These are phyloP conservation scores for Phaeotremella skinneri DNA, from an alignment of 768 basidiomycete species.

Conservation along the genomic window DNA sequence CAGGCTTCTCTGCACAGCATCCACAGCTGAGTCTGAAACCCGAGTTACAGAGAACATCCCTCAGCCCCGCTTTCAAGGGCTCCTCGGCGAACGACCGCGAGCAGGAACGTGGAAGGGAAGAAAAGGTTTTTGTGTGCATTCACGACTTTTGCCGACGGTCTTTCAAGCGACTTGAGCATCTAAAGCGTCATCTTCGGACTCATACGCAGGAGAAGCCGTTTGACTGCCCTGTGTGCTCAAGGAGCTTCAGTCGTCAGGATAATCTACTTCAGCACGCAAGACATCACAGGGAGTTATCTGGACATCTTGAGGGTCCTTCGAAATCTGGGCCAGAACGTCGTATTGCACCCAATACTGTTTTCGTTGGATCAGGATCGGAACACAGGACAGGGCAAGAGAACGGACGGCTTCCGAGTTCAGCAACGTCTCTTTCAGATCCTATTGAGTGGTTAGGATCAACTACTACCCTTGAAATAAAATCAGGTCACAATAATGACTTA, in stretches of 20 bases:
- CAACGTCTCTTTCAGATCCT: no score
- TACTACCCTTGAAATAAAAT: no score
- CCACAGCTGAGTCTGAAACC: no score
- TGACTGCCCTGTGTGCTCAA: conserved; percentile 68
- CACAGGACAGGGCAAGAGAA: no score
- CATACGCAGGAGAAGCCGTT: conserved; percentile 88
- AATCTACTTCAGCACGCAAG: conserved; percentile 74
- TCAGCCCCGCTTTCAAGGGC: neutral
- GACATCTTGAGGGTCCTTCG: neutral
- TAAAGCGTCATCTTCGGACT: conserved; percentile 80
- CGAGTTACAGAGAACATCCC: no score
- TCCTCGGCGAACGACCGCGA: neutral
- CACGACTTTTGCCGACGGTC: conserved; percentile 75
- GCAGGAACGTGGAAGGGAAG: neutral
- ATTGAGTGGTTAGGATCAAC: no score
- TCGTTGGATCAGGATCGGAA: no score
- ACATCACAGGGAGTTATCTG: neutral
- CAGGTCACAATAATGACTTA: neutral
- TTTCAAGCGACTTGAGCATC: conserved; percentile 88
- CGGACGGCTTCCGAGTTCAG: no score
- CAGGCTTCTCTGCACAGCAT: no score
- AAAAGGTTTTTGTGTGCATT: conserved; percentile 69
- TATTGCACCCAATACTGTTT: no score
- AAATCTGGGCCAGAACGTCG: neutral
- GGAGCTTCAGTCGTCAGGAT: conserved; percentile 82